Evolutionary conservation across 2,329 filamentous ascomycete species (phyloP).

Genomic region (Xylaria sp.): DNA sequence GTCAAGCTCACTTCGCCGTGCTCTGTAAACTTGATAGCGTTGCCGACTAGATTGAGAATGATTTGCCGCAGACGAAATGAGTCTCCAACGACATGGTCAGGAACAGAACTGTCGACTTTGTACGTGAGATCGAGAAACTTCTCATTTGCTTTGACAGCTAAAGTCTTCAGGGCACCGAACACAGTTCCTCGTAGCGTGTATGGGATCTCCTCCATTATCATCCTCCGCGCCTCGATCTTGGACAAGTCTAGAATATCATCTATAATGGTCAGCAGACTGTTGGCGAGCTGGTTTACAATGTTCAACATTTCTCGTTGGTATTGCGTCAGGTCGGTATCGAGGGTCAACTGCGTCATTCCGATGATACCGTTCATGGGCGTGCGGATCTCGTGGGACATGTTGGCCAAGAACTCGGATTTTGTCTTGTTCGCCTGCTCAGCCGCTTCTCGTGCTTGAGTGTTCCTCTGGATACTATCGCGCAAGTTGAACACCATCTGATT

Average conservation of each 20-base stretch:
- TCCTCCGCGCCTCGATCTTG: slow-evolving; percentile 92
- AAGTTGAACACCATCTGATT: slow-evolving; percentile 99
- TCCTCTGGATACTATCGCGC: slow-evolving; percentile 94
- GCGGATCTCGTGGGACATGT: slow-evolving; percentile 98
- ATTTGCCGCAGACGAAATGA: slow-evolving; percentile 97
- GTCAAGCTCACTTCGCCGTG: slow-evolving; percentile 94
- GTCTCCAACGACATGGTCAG: slow-evolving; percentile 94
- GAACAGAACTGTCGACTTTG: slow-evolving; percentile 90
- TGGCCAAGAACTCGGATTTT: slow-evolving; percentile 97
- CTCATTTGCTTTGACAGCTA: slow-evolving; percentile 97
- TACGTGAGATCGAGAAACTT: slow-evolving; percentile 93
- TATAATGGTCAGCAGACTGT: slow-evolving; percentile 96
- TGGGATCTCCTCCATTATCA: slow-evolving; percentile 98
- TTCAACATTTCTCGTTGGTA: slow-evolving; percentile 99
- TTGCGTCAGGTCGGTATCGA: slow-evolving; percentile 93
- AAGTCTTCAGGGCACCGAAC: slow-evolving; percentile 95
- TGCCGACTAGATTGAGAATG: slow-evolving; percentile 95
- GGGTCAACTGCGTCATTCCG: slow-evolving; percentile 94
- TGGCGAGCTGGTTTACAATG: slow-evolving; percentile 95
- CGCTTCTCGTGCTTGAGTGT: slow-evolving; percentile 93
- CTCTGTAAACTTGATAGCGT: slow-evolving; percentile 99
- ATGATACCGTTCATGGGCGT: slow-evolving; percentile 99
- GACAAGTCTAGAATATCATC: slow-evolving; percentile 81
- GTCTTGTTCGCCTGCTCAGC: slow-evolving; percentile 97
- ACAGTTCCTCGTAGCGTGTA: slow-evolving; percentile 94